A percentile compares a stretch with the other conserved stretches of the same genome.
Conservation (phyloP, 768 basidiomycete species). For the Suillus paluster region DNA sequence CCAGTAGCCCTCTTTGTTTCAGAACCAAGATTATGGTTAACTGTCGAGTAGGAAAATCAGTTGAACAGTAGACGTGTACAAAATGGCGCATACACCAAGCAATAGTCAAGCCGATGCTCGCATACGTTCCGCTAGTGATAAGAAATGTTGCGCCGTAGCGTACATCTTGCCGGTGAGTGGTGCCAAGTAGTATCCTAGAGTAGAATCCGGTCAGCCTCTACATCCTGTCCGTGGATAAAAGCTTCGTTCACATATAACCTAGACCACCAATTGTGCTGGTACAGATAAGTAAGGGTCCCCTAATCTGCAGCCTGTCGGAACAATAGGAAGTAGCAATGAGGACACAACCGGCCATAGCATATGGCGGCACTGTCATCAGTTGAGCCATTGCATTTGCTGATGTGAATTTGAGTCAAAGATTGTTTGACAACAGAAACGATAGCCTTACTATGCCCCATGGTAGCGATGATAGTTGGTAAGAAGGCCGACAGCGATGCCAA, state of each 20-base stretch:
- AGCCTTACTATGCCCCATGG: slow-evolving; percentile 49
- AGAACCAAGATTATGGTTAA: slow-evolving; percentile 46
- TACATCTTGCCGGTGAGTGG: slow-evolving; percentile 36
- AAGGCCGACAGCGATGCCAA: slow-evolving; percentile 56
- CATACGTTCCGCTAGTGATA: slow-evolving; percentile 50
- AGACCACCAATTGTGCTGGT: slow-evolving; percentile 39
- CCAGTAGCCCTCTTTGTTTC: slow-evolving; percentile 51
- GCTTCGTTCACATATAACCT: slow-evolving; percentile 44
- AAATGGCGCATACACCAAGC: slow-evolving; percentile 48
- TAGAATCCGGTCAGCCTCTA: background rate
- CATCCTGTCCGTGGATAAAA: background rate
- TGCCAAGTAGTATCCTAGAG: slow-evolving; percentile 38
- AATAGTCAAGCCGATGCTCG: slow-evolving; percentile 47
- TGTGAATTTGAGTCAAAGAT: background rate
- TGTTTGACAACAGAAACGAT: background rate
- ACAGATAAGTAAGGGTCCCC: slow-evolving; percentile 41
- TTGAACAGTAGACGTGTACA: background rate
- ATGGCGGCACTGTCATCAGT: slow-evolving; percentile 58
- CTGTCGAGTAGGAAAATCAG: slow-evolving; percentile 28
- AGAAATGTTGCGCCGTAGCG: slow-evolving; percentile 53
- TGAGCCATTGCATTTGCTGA: slow-evolving; percentile 48
- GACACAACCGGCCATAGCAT: slow-evolving; percentile 46
- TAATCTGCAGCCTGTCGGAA: slow-evolving; percentile 49
- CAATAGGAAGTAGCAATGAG: slow-evolving; percentile 40
- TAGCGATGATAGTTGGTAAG: slow-evolving; percentile 58